Evolutionary conservation across 1,284 basidiomycete genomes (phyloP).

Genomic region (Gymnopus androsaceus): DNA sequence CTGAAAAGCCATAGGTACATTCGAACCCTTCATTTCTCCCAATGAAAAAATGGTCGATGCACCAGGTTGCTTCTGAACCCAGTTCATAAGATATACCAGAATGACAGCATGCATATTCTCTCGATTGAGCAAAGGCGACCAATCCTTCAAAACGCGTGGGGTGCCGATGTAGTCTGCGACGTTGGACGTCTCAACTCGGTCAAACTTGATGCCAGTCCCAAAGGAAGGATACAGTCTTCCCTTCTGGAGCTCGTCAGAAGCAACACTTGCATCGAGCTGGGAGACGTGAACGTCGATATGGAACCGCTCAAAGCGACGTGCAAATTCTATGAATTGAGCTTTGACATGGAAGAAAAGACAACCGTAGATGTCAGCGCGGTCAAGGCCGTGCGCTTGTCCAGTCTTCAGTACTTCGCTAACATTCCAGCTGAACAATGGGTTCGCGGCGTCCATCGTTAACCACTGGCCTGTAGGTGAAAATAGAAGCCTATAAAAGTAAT

Average conservation of each 20-base stretch:
- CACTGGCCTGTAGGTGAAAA: constrained; percentile 41
- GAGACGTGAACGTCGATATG: constrained; percentile 7
- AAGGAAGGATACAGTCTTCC: constrained; percentile 38
- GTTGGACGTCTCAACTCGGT: constrained; percentile 40
- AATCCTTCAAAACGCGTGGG: constrained; percentile 34
- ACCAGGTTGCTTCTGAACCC: constrained; percentile 31
- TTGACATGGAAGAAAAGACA: constrained; percentile 48
- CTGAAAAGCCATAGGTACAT: constrained; percentile 28
- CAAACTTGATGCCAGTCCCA: constrained; percentile 31
- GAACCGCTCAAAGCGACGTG: constrained; percentile 1
- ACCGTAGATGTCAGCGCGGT: constrained; percentile 40
- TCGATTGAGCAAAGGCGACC: constrained; percentile 39
- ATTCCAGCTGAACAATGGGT: constrained; percentile 42
- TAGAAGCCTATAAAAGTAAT: constrained; percentile 31
- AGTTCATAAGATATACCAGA: constrained; percentile 39
- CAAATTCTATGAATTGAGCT: constrained; percentile 35
- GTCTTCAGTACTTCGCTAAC: constrained; percentile 31
- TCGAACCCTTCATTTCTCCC: constrained; percentile 13
- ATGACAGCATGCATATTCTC: constrained; percentile 34
- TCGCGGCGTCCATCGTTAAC: constrained; percentile 34
- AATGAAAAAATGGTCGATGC: constrained; percentile 25
- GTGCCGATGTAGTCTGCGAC: constrained; percentile 36
- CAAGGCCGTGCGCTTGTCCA: constrained; percentile 31
- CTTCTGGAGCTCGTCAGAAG: constrained; percentile 38
- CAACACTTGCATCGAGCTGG: constrained; percentile 36